Evolutionary conservation across 495 filamentous ascomycete species (phyloP).

Genomic region (Achaetomiella virescens): DNA sequence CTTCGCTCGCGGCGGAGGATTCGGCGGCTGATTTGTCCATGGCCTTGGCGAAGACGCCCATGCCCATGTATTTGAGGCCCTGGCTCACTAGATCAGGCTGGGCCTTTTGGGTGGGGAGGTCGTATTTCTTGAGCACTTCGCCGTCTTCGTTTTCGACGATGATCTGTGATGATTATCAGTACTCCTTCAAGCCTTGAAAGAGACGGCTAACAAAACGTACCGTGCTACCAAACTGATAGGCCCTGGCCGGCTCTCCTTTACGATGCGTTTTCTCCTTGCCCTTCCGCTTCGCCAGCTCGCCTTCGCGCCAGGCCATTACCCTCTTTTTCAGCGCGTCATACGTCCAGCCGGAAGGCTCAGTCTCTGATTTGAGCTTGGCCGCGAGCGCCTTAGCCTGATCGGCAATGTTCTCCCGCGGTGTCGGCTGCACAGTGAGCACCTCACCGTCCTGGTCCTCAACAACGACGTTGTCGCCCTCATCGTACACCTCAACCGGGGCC

Average conservation of each 20-base stretch:
- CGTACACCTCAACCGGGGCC: conserved; percentile 55
- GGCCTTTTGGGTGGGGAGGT: conserved; percentile 56
- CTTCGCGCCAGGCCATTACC: conserved; percentile 48
- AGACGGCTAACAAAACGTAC: conserved; percentile 29
- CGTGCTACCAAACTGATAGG: conserved; percentile 92
- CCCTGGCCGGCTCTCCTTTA: conserved; percentile 62
- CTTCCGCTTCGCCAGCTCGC: conserved; percentile 55
- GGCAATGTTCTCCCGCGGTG: conserved; percentile 28
- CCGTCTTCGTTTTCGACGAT: conserved; percentile 98
- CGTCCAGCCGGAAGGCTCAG: conserved; percentile 38
- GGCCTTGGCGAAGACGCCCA: conserved; percentile 38
- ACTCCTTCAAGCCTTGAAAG: background rate
- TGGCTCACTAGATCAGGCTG: conserved; percentile 39
- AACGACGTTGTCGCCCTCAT: conserved; percentile 77
- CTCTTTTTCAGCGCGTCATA: conserved; percentile 41
- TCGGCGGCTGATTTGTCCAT: conserved; percentile 28
- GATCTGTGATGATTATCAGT: conserved; percentile 46
- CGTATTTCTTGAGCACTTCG: conserved; percentile 95
- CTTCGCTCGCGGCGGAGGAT: conserved; percentile 50
- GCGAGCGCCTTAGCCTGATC: conserved; percentile 29
- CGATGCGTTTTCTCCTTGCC: conserved; percentile 45
- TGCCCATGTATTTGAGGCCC: conserved; percentile 42
- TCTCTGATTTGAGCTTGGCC: conserved; percentile 41
- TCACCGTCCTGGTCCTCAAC: conserved; percentile 87
- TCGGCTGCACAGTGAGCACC: conserved; percentile 51